Evolutionary conservation across 73 alveolate species (phyloP).

Genomic region (Uronychia binucleata): DNA sequence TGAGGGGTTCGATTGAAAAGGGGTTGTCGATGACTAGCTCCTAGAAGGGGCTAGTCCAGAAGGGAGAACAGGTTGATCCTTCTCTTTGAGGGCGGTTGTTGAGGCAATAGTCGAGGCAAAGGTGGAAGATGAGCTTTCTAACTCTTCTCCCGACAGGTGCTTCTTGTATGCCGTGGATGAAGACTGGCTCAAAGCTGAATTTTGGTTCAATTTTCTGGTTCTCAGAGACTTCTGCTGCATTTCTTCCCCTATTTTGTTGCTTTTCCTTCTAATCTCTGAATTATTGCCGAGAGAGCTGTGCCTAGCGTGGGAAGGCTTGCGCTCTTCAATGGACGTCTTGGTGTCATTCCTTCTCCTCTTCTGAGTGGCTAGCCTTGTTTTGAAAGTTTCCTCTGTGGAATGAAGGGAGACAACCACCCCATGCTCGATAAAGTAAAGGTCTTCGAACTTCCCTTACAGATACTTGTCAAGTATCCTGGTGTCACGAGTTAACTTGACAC

Average conservation of each 20-base stretch:
- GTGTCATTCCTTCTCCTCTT: background rate
- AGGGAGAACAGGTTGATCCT: background rate
- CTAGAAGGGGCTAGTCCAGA: no score
- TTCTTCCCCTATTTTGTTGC: background rate
- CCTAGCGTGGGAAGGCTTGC: background rate
- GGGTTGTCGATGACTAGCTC: background rate
- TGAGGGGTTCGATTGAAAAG: background rate
- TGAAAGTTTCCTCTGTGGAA: background rate
- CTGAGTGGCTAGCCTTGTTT: background rate
- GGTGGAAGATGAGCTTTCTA: background rate
- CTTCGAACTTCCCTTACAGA: background rate
- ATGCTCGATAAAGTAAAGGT: background rate
- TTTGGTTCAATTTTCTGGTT: background rate
- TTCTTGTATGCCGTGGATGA: no score
- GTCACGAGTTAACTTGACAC: background rate
- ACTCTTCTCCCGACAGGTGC: background rate
- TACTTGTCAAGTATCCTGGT: background rate
- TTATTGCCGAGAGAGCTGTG: background rate
- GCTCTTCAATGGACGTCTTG: background rate
- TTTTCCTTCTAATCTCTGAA: background rate
- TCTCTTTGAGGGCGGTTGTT: background rate
- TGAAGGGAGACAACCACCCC: background rate
- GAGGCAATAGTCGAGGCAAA: background rate
- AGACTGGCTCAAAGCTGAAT: no score
- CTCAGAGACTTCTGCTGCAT: no score